Evolutionary conservation across 2,329 filamentous ascomycete genomes (phyloP), one percentile per base, ranked within the genome.

Genomic region (Cyclaneusma minus): DNA sequence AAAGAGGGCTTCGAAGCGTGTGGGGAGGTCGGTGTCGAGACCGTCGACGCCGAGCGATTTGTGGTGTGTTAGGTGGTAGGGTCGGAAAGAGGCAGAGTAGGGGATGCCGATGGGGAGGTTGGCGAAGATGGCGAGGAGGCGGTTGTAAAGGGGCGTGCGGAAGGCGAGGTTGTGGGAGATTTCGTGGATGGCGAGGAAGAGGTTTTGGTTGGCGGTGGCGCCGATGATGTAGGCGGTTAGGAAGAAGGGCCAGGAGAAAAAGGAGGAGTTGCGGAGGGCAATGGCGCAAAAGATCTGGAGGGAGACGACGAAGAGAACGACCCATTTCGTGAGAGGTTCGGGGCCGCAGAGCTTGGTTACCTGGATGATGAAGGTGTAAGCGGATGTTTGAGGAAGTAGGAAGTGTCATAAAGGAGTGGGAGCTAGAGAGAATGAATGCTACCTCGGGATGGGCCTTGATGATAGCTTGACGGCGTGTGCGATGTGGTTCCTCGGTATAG

Each of bases 391-490:
- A n/a, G n/a, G n/a, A n/a, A n/a, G n/a, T n/a, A n/a, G n/a, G n/a
- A n/a, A n/a, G n/a, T n/a, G n/a, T n/a, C n/a, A 26, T 13, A 19
- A 15, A 27, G 22, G 14, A 32, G 25, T 24, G 25, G 6, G 18
- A 20, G n/a, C 6, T 27, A 21, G 12, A 25, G 28, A 26, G 18
- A 21, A 20, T 16, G 19, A 36, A n/a, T 16, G 49, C 12, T 58
- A 87, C 84, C 67, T 98, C 87, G 24, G 89, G 89, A 50, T 98
- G 87, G 29, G 87, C 85, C 60, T 94, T 95, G 56, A 98, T 95
- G 44, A 98, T 98, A 35, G 84, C 83, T 42, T 87, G 70, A 30
- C 89, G 70, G 41, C 89, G 66, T 16, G 87, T 89, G 40, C 84
- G 72, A 55, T 98, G 89, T 35, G 89, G 89, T 56, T 98, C 89